A percentile compares a stretch with the other conserved stretches of the same genome.
phyloP scores from a whole-genome alignment of 768 basidiomycete genomes.

The Xanthoconium stramineum region DNA sequence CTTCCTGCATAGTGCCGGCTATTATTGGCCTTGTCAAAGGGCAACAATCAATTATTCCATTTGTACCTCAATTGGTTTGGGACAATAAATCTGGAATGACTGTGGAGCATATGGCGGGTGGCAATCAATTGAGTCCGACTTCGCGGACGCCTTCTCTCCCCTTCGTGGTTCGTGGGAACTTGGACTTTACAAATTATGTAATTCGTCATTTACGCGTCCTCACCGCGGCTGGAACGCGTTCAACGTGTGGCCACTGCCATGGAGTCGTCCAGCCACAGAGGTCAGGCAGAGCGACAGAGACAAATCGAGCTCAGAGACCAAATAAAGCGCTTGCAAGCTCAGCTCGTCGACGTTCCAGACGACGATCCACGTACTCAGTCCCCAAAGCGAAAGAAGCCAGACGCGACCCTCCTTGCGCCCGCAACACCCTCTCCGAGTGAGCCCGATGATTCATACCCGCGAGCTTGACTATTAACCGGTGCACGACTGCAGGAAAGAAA shows the following conservation, averaged over 20 bases:
- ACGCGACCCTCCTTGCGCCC: constrained; percentile 41
- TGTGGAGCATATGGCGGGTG: constrained; percentile 5
- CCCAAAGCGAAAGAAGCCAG: constrained; percentile 47
- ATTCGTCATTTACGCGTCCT: constrained; percentile 15
- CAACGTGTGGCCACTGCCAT: constrained; percentile 32
- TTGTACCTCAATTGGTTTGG: neutral
- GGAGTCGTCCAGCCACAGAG: constrained; percentile 52
- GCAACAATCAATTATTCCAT: neutral
- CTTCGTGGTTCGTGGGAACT: constrained; percentile 10
- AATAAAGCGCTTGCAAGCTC: constrained; percentile 54
- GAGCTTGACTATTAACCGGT: neutral
- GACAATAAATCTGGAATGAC: constrained; percentile 8
- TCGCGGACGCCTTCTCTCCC: neutral
- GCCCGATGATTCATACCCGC: constrained; percentile 17
- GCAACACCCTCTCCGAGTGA: constrained; percentile 67
- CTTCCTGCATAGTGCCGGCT: constrained; percentile 5
- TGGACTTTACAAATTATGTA: constrained; percentile 16
- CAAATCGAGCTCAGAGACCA: constrained; percentile 52
- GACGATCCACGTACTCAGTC: constrained; percentile 29
- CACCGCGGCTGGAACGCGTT: constrained; percentile 18
- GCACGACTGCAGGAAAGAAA: constrained; percentile 34
- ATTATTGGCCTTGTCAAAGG: constrained; percentile 7
- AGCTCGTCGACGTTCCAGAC: constrained; percentile 42
- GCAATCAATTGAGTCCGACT: constrained; percentile 12
- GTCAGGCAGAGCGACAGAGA: constrained; percentile 34